Evolutionary conservation across 106 monocot genomes (phyloP).

Genomic region (Phalaenopsis aphrodite): DNA sequence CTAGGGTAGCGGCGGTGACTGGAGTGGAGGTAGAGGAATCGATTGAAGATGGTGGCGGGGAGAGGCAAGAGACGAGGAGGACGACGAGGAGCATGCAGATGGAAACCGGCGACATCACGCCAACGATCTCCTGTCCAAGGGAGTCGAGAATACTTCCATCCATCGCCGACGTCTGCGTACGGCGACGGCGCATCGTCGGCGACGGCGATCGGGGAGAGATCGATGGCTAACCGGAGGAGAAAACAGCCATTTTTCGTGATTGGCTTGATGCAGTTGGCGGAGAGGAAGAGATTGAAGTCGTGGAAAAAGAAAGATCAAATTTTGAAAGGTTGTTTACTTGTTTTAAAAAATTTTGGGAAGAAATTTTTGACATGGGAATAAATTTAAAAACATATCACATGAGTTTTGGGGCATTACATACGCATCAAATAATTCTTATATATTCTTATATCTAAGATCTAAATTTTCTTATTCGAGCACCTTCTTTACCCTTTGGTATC

Average conservation of each 20-base stretch:
- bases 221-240: neutral
- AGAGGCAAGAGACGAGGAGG: conserved; percentile 37
- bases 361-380: too few relatives aligned
- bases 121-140: conserved; percentile 48
- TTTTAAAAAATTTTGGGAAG: too few relatives aligned
- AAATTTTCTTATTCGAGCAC: too few relatives aligned
- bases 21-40: conserved; percentile 10
- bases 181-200: neutral
- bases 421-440: too few relatives aligned
- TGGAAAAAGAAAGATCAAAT: too few relatives aligned
- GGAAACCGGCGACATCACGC: conserved; percentile 63
- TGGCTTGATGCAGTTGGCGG: neutral
- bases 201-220: neutral
- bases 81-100: conserved; percentile 58
- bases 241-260: neutral
- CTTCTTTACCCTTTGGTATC: too few relatives aligned
- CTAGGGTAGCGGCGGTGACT: conserved; percentile 56
- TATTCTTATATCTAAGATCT: too few relatives aligned
- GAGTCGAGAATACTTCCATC: conserved; percentile 29
- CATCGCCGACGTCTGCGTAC: neutral
- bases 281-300: neutral
- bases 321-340: too few relatives aligned
- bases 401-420: too few relatives aligned
- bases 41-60: conserved; percentile 18
- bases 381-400: too few relatives aligned